Evolutionary conservation across 352 stramenopile species (phyloP).

Genomic region (Globisporangium parvum): DNA sequence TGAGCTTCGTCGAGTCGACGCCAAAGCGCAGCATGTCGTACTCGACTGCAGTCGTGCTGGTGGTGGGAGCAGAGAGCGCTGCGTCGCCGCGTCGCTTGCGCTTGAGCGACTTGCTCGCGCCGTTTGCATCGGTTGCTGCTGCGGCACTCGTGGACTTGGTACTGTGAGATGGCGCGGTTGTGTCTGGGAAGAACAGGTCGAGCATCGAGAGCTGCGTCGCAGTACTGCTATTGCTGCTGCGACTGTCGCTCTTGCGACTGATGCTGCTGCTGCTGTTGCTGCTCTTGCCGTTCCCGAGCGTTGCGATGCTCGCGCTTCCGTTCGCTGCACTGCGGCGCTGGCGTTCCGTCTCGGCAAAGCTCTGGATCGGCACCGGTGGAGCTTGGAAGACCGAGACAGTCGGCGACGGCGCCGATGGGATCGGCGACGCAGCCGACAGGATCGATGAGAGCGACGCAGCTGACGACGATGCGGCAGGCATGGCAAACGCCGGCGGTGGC

Average conservation of each 20-base stretch:
- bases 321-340: constrained; percentile 6
- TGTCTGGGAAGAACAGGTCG: constrained; percentile 51
- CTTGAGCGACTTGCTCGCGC: constrained; percentile 31
- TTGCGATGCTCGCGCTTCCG: background rate
- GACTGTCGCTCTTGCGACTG: constrained; percentile 1
- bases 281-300: background rate
- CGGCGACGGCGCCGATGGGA: constrained; percentile 9
- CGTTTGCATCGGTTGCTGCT: background rate
- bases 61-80: background rate
- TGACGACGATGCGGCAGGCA: constrained; percentile 7
- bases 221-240: constrained; percentile 2
- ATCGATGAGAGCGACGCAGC: constrained; percentile 14
- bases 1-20: constrained; percentile 68
- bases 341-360: constrained; percentile 50
- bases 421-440: constrained; percentile 10
- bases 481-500: constrained; percentile 6
- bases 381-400: constrained; percentile 48
- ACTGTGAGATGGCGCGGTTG: background rate
- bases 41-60: constrained; percentile 6
- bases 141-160: background rate
- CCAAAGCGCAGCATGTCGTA: constrained; percentile 61
- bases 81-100: constrained; percentile 30
- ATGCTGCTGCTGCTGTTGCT: background rate
- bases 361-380: constrained; percentile 44
- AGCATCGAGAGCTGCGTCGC: constrained; percentile 32